Evolutionary conservation across 2,329 filamentous ascomycete species (phyloP).

Genomic region (Fusarium clavum): DNA sequence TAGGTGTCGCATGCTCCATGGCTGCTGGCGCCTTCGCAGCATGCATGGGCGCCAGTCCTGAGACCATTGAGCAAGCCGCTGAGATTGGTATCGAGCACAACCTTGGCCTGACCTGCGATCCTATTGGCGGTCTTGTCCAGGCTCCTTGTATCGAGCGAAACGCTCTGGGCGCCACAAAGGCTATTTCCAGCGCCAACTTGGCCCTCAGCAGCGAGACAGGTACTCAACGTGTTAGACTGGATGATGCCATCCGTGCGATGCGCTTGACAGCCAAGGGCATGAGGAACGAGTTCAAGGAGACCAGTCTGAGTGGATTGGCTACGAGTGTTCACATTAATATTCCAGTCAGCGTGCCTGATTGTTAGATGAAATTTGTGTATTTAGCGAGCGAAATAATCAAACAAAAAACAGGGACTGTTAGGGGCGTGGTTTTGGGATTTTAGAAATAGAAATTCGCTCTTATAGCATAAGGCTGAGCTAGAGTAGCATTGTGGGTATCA

Average conservation of each 20-base stretch:
- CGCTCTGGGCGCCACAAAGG: slow-evolving; percentile 63
- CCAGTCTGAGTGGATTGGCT: slow-evolving; percentile 62
- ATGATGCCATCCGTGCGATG: slow-evolving; percentile 64
- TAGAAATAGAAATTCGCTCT: slow-evolving; percentile 11
- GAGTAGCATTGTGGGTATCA: slow-evolving; percentile 19
- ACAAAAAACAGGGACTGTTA: slow-evolving; percentile 15
- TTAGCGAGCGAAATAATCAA: slow-evolving; percentile 10
- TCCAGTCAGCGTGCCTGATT: slow-evolving; percentile 64
- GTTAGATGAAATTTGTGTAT: slow-evolving; percentile 45
- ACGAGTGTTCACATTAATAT: slow-evolving; percentile 63
- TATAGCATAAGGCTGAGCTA: slow-evolving; percentile 6
- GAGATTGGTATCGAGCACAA: slow-evolving; percentile 67
- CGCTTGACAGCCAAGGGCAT: slow-evolving; percentile 62
- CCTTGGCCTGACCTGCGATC: slow-evolving; percentile 62
- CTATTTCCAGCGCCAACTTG: slow-evolving; percentile 62
- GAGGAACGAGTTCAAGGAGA: slow-evolving; percentile 66
- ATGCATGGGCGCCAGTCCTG: slow-evolving; percentile 63
- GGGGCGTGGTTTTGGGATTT: slow-evolving; percentile 2
- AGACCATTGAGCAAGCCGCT: slow-evolving; percentile 63
- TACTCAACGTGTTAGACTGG: slow-evolving; percentile 61
- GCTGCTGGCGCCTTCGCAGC: slow-evolving; percentile 63
- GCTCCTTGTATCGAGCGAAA: slow-evolving; percentile 65
- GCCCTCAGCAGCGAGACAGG: slow-evolving; percentile 59
- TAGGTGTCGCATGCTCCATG: slow-evolving; percentile 65
- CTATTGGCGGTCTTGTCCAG: slow-evolving; percentile 63